A percentile compares a stretch with the other conserved stretches of the same genome.
These are phyloP conservation scores for Solanum lycopersicoides DNA, from an alignment of 257 asterid genomes.

Conservation along the genomic window DNA sequence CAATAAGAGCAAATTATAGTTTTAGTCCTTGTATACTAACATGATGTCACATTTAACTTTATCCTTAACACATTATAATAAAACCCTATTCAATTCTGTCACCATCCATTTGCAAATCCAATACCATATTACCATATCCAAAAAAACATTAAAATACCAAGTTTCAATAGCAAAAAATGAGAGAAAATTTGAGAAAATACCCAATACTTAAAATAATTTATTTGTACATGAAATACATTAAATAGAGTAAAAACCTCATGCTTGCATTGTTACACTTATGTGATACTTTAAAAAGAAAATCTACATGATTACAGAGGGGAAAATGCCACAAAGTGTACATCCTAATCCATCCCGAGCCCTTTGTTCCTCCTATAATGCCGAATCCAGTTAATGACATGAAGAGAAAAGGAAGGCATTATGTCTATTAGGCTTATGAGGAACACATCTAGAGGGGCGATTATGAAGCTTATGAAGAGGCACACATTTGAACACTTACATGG, in stretches of 20 bases:
- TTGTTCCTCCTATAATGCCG: not conserved
- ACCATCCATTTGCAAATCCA: not conserved
- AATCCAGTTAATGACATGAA: not conserved
- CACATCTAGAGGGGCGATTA: not conserved
- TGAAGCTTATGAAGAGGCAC: not conserved
- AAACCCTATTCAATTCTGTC: not conserved
- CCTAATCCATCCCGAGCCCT: not conserved
- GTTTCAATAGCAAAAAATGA: not conserved
- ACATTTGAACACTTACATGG: not conserved
- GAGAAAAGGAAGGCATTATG: not conserved
- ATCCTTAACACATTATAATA: not conserved
- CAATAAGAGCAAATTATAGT: slow-evolving; percentile 1
- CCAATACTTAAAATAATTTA: not conserved
- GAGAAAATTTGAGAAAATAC: not conserved
- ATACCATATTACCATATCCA: not conserved
- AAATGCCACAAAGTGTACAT: not conserved
- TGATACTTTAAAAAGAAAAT: not conserved
- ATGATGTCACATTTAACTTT: not conserved
- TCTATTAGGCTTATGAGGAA: not conserved
- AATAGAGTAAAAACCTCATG: not conserved
- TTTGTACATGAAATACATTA: not conserved
- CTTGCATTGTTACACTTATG: not conserved
- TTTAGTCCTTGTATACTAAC: not conserved
- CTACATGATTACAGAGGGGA: not conserved
- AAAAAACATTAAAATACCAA: not conserved